Base-by-base conservation (phyloP, 1,284 basidiomycete species). In the Fomitopsis schrenkii region DNA sequence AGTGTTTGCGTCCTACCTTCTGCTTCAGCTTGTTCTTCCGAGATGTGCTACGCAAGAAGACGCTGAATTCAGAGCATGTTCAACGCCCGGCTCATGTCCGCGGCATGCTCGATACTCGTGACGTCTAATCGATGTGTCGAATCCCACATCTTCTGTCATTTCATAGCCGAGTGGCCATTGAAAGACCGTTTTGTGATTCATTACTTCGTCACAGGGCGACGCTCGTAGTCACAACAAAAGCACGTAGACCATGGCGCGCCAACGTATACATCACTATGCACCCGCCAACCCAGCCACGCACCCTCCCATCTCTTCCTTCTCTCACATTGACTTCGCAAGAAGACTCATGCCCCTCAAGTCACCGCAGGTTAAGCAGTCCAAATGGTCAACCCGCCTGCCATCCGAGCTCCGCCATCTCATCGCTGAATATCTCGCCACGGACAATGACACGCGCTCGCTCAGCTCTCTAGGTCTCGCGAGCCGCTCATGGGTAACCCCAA, bases 401-500 rank as follows among this genome's bases (percentile, higher is more conserved):
- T 26, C 57, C 26, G 57, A 58, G 35, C 22, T 62, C n/a, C 41
- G 53, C 22, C 28, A 48, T 22, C 38, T 35, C 35, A 56, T 62
- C 26, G 26, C 58, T 19, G 44, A 62, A 5, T 19, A 42, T 36
- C 52, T 62, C 33, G 46, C 40, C 46, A 50, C 45, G 36, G 60
- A 61, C 45, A 33, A 28, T 45, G 15, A n/a, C n/a, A 28, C 57
- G 28, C 61, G 7, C 19, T 22, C 57, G 48, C 61, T 62, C 48
- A 36, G 35, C 40, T 33, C 53, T 12, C 59, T 58, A 40, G 53
- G 54, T 22, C 58, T 62, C 26, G 53, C 61, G 10, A 57, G 57
- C 53, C 58, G 61, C 28, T 54, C 58, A 15, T 62, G 61, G 61
- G 42, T 50, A 15, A 28, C 44, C 26, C 22, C 53, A 8, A 38